These are phyloP conservation scores for Trametes cingulata DNA, from an alignment of 768 basidiomycete genomes.

Conservation along the genomic window DNA sequence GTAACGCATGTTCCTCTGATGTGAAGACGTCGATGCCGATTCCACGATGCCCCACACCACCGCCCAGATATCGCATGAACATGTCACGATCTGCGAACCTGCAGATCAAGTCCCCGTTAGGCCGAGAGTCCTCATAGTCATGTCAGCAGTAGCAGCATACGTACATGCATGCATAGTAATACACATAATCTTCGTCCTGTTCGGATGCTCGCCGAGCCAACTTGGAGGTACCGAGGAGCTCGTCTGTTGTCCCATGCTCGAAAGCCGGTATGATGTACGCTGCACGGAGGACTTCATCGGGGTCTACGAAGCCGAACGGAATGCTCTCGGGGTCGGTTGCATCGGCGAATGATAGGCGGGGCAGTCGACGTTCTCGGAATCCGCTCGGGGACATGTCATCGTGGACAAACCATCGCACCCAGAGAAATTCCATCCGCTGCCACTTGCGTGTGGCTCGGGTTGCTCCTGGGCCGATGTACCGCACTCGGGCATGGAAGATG, in stretches of 20 bases:
- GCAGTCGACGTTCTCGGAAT: background rate
- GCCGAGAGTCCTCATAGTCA: too few relatives aligned
- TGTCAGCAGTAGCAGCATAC: background rate
- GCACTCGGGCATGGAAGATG: slow-evolving; percentile 26
- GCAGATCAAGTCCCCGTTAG: too few relatives aligned
- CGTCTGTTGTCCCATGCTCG: slow-evolving; percentile 23
- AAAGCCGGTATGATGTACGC: slow-evolving; percentile 48
- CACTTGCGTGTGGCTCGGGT: background rate
- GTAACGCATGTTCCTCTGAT: too few relatives aligned
- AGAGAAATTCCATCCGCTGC: slow-evolving; percentile 34
- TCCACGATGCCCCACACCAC: too few relatives aligned
- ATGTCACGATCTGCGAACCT: too few relatives aligned
- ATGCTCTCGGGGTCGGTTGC: background rate
- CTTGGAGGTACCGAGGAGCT: slow-evolving; percentile 9
- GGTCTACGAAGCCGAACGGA: slow-evolving; percentile 49
- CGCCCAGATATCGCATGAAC: too few relatives aligned
- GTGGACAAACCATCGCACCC: slow-evolving; percentile 38
- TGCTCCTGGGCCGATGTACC: slow-evolving; percentile 3
- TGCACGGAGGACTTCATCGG: slow-evolving; percentile 38
- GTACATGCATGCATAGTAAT: slow-evolving; percentile 30
- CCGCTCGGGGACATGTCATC: slow-evolving; percentile 23
- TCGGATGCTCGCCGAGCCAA: slow-evolving; percentile 4
- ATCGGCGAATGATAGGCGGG: background rate
- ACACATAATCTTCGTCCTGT: slow-evolving; percentile 21
- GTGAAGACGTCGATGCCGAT: too few relatives aligned